A percentile compares a stretch with the other conserved stretches of the same genome.
phyloP scores from a whole-genome alignment of 164 flowering plant genomes.

The Vitis rupestris region DNA sequence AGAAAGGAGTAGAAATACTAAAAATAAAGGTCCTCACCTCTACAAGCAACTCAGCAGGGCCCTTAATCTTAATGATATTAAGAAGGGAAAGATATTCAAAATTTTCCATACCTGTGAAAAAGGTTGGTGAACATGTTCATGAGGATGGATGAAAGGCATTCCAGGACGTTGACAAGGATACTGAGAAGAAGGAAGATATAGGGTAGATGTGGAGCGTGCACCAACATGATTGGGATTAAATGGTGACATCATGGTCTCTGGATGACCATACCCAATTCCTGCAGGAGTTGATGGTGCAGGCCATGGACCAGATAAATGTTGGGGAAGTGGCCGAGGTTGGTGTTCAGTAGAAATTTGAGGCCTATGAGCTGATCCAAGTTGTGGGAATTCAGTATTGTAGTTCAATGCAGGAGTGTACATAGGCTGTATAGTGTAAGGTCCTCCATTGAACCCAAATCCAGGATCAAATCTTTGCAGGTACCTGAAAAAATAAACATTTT shows the following conservation, averaged over 20 bases:
- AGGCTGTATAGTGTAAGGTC: conserved; percentile 83
- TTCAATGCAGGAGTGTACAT: conserved; percentile 83
- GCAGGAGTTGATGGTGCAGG: conserved; percentile 45
- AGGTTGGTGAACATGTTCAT: conserved; percentile 70
- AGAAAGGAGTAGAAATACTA: too few species aligned
- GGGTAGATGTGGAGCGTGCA: conserved; percentile 60
- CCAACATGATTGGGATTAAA: conserved; percentile 72
- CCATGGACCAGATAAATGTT: conserved; percentile 79
- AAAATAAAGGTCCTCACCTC: too few species aligned
- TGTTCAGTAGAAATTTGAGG: conserved; percentile 77
- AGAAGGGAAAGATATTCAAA: neutral
- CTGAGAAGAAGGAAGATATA: conserved; percentile 77
- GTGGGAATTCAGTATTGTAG: conserved; percentile 97
- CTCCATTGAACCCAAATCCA: conserved; percentile 92
- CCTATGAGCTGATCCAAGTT: conserved; percentile 79
- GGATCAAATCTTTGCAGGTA: conserved; percentile 97
- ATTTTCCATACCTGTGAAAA: conserved; percentile 66
- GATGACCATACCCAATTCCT: conserved; percentile 73
- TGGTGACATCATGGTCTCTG: conserved; percentile 70
- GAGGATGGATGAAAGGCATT: conserved; percentile 73
- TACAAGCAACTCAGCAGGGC: too few species aligned
- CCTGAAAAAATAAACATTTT: conserved; percentile 35
- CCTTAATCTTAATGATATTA: neutral
- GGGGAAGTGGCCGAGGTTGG: conserved; percentile 67
- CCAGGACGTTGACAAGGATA: conserved; percentile 80